Conservation (phyloP, 108 stramenopile genomes). For the Cyclotella atomus region DNA sequence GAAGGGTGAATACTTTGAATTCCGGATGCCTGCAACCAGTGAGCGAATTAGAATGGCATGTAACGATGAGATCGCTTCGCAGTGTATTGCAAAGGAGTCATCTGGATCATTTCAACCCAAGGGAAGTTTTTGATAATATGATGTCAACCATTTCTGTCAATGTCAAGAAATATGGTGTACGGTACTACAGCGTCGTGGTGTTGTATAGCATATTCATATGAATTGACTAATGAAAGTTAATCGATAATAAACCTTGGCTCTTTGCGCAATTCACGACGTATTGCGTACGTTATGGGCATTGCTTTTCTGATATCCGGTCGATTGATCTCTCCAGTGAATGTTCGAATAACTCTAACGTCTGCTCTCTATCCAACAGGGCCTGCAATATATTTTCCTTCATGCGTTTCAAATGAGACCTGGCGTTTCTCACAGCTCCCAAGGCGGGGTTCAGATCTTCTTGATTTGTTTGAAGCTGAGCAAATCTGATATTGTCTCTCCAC, state of each 20-base stretch:
- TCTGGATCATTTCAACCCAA: constrained; percentile 45
- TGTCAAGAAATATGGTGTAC: background rate
- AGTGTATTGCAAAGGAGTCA: constrained; percentile 38
- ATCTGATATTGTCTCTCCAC: constrained; percentile 38
- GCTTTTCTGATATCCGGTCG: constrained; percentile 13
- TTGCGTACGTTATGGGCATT: too few relatives aligned
- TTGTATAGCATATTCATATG: too few relatives aligned
- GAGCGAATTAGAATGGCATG: constrained; percentile 84
- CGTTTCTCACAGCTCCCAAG: constrained; percentile 18
- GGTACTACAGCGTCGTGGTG: too few relatives aligned
- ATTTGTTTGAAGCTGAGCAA: constrained; percentile 27
- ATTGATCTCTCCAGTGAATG: constrained; percentile 29
- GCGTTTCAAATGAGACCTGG: constrained; percentile 11
- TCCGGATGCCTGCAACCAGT: constrained; percentile 88
- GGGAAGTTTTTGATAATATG: constrained; percentile 45
- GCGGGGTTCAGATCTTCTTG: constrained; percentile 18
- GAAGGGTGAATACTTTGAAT: constrained; percentile 77
- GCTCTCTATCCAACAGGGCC: constrained; percentile 33
- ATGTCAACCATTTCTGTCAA: too few relatives aligned
- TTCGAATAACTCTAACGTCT: constrained; percentile 35
- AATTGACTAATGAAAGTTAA: too few relatives aligned
- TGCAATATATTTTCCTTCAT: constrained; percentile 37
- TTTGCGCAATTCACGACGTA: too few relatives aligned
- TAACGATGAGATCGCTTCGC: constrained; percentile 63
- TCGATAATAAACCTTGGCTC: too few relatives aligned